Evolutionary conservation across 768 basidiomycete species (phyloP), one percentile per base, ranked within the genome.

Genomic region (Serendipita vermifera): DNA sequence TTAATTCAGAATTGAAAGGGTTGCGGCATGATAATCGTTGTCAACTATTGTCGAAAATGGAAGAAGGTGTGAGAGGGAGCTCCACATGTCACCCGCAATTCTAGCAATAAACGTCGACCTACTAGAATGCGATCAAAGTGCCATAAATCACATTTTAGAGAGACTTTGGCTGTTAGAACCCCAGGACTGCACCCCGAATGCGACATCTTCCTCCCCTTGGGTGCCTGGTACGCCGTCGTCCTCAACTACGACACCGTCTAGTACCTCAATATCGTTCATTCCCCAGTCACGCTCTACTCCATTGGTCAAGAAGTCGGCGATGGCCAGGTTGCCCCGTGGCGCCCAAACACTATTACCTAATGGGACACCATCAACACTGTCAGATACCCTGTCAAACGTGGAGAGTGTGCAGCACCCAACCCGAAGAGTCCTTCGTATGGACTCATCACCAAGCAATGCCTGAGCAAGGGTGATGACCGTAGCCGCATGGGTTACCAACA

Each of bases 371-470:
- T 59, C 61, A 53, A 65, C 69, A 32, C 73, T 70, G 13, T 68
- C 68, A 54, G 83, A 67, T 64, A 78, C n/a, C 14, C 59, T 51
- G 17, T 56, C 40, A 17, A 64, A 29, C 17, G 57, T 61, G 0
- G 82, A 79, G 56, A 91, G 56, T 1, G 85, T 79, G 62, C 86
- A 87, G 62, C 85, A 87, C n/a, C 85, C 87, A 1, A 82, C 78
- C 55, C 81, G 71, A 32, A 83, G 40, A 1, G 70, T 65, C 29
- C 74, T 71, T 15, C 46, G 24, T 24, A 51, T 29, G 15, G 20
- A 15, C 29, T 51, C 24, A 39, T 82, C 72, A 3, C 77, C 78
- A 6, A 78, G 58, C 33, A 90, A 73, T 53, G 73, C 75, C 59
- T 81, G 73, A 22, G 75, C 74, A 33, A 90, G 73, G 17, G 80